These are phyloP conservation scores for Beauveria rudraprayagi DNA, from an alignment of 2,329 filamentous ascomycete species.

Conservation along the genomic window DNA sequence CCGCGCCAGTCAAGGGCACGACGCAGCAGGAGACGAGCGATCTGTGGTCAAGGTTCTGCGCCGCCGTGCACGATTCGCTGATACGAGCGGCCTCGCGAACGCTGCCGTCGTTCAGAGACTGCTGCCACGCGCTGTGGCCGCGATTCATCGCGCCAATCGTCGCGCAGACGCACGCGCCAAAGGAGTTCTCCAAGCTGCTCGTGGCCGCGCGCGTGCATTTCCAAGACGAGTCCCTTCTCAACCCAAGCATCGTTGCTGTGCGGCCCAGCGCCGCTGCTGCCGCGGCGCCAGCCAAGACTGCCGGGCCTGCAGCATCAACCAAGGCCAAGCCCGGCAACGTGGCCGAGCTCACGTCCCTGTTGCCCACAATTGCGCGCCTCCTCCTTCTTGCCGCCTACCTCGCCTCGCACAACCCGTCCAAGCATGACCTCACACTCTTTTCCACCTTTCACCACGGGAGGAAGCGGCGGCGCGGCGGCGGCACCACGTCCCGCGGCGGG, in stretches of 20 bases:
- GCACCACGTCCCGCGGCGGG: constrained; percentile 22
- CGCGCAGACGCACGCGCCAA: constrained; percentile 62
- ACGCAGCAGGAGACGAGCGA: constrained; percentile 49
- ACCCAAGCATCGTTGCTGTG: constrained; percentile 51
- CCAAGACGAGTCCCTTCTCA: constrained; percentile 62
- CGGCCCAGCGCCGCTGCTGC: constrained; percentile 10
- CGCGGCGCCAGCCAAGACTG: not conserved
- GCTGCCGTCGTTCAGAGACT: constrained; percentile 60
- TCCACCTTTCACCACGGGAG: constrained; percentile 57
- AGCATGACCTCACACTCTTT: constrained; percentile 68
- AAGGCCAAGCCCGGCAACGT: constrained; percentile 14
- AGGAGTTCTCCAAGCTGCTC: constrained; percentile 79
- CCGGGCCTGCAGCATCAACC: not conserved
- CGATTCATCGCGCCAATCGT: constrained; percentile 73
- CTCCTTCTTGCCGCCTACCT: constrained; percentile 72
- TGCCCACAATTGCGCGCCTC: constrained; percentile 67
- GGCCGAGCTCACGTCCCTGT: constrained; percentile 44
- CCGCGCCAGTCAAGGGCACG: constrained; percentile 40
- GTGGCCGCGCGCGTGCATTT: constrained; percentile 62
- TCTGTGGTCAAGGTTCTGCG: constrained; percentile 73
- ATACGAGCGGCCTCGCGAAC: constrained; percentile 74
- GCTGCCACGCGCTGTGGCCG: constrained; percentile 72
- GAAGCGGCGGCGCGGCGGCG: constrained; percentile 40
- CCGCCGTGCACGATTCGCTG: constrained; percentile 80
- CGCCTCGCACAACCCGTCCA: constrained; percentile 68